Conservation (phyloP, 441 rosid species). For the Sinapis alba region DNA sequence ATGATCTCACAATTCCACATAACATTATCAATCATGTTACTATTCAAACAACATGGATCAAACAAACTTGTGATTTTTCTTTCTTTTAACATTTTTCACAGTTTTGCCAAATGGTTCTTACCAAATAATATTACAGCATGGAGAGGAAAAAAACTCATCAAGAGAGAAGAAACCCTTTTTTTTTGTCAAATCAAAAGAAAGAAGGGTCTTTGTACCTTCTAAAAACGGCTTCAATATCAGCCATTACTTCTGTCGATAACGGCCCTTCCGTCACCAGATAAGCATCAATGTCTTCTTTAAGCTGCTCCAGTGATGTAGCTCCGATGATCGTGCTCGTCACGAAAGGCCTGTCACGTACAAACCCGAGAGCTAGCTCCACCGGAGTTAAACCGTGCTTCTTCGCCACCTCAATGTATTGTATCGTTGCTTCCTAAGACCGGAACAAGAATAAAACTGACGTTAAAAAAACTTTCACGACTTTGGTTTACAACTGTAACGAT, state of each 20-base stretch:
- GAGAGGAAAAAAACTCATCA: background rate
- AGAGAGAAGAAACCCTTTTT: background rate
- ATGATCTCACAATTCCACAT: background rate
- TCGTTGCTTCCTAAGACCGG: constrained; percentile 65
- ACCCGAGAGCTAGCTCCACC: constrained; percentile 79
- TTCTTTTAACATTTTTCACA: background rate
- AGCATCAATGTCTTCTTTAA: constrained; percentile 85
- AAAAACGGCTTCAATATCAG: constrained; percentile 66
- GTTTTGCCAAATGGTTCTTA: background rate
- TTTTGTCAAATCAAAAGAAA: constrained; percentile 38
- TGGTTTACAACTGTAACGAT: background rate
- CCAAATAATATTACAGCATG: background rate
- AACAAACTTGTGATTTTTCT: background rate
- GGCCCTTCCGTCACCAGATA: constrained; percentile 69
- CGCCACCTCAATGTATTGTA: constrained; percentile 62
- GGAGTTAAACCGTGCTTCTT: constrained; percentile 77
- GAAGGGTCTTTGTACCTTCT: constrained; percentile 83
- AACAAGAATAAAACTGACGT: background rate
- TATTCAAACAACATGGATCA: background rate
- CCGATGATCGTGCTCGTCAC: constrained; percentile 89
- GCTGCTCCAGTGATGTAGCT: constrained; percentile 74
- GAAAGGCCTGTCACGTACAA: constrained; percentile 77
- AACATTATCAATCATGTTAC: background rate
- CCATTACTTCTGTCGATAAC: constrained; percentile 62
- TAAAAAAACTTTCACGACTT: constrained; percentile 1